Evolutionary conservation across 345 rosid genomes (phyloP).

Genomic region (Boechera divaricarpa): DNA sequence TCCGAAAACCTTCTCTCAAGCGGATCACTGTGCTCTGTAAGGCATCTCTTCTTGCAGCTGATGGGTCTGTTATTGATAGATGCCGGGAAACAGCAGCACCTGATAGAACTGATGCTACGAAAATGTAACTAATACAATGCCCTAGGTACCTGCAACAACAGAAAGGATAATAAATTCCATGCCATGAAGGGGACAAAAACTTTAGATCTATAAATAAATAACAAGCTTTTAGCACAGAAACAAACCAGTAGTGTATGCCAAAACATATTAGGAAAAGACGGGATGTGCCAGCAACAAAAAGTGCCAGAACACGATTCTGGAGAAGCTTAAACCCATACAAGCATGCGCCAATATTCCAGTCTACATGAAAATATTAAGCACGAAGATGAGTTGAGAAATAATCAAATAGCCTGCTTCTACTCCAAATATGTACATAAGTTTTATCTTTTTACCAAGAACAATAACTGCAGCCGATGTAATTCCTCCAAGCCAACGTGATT

Average conservation of each 20-base stretch:
- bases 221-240: slow-evolving; percentile 36
- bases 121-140: slow-evolving; percentile 93
- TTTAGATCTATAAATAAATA: slow-evolving; percentile 4
- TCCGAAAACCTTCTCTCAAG: slow-evolving; percentile 94
- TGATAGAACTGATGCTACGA: slow-evolving; percentile 92
- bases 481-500: slow-evolving; percentile 95
- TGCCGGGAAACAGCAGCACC: slow-evolving; percentile 97
- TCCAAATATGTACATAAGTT: slow-evolving; percentile 29
- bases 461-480: slow-evolving; percentile 94
- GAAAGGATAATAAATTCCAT: slow-evolving; percentile 31
- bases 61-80: slow-evolving; percentile 83
- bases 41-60: slow-evolving; percentile 98
- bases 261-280: slow-evolving; percentile 96
- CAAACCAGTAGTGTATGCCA: slow-evolving; percentile 99
- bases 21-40: slow-evolving; percentile 94
- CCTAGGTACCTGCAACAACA: slow-evolving; percentile 86
- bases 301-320: slow-evolving; percentile 83
- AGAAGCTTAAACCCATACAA: slow-evolving; percentile 96
- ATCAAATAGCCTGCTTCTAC: slow-evolving; percentile 17
- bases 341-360: slow-evolving; percentile 99
- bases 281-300: slow-evolving; percentile 88
- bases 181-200: slow-evolving; percentile 38
- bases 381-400: slow-evolving; percentile 29
- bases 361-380: slow-evolving; percentile 53
- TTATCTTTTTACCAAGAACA: slow-evolving; percentile 72